Evolutionary conservation across 352 stramenopile genomes (phyloP), one percentile per base, ranked within the genome.

Genomic region (Globisporangium heterothallicum): DNA sequence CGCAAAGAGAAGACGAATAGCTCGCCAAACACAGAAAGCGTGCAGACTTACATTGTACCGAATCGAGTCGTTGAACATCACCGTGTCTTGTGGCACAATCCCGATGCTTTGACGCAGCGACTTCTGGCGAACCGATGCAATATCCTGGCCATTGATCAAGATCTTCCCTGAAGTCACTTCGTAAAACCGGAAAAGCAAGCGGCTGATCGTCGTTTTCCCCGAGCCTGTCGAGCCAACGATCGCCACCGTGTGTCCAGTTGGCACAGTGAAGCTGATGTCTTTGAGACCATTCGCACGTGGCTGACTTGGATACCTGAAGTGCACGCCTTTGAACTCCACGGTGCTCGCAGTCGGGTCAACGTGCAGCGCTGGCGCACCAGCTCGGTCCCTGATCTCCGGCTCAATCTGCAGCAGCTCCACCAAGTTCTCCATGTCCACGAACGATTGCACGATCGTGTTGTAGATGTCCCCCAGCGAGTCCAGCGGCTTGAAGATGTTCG

Each of bases 21-120:
- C 6, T 42, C 16, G n/a, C 18, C n/a, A 16, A 14, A 36, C 7
- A 48, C 3, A 26, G 43, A 13, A 13, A 40, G 27, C 19, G 4
- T 2, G 5, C 21, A n/a, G 2, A 78, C 68, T 72, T 86, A 99
- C 84, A 56, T 99, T 99, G 66, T 97, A 92, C 8, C 77, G 74
- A 44, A 99, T 89, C 8, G 91, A 96, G 68, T 98, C 96, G 64
- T 98, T 98, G 75, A 99, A 99, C 70, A 99, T 89, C 59, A 90
- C 82, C 6, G 92, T 94, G 61, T 97, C 91, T 42, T 99, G 97
- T 0, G 96, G 93, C 6, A 99, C 96, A 26, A 99, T 95, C 8
- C 95, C 96, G 49, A 99, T 96, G 29, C 64, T 65, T 30, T 71
- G 57, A 46, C 96, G 81, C 19, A 99, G 74, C 52, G 76, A 96